Evolutionary conservation across 1,284 basidiomycete species (phyloP), one percentile per base, ranked within the genome.

Genomic region (Ceratobasidium sp.): DNA sequence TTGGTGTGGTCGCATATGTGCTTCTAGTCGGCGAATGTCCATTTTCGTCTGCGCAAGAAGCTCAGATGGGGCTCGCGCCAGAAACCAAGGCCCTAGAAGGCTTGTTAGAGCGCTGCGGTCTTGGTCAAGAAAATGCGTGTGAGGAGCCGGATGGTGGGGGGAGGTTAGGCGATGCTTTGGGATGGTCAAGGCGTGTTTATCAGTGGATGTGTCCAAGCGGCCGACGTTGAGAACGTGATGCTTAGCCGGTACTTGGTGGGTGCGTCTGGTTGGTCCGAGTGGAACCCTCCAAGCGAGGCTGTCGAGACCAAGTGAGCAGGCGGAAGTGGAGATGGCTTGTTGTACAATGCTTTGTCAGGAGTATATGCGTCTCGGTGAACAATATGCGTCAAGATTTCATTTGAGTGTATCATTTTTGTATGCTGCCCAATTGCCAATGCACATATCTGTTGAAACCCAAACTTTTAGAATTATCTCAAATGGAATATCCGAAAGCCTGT

Each of bases 1-100:
- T 97, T 72, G 97, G 97, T n/a, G 96, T 98, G 12, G 94, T 99
- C 18, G 94, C 91, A 12, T 99, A 96, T 80, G 97, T 99, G 70
- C 87, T 99, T 72, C 86, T 99, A 16, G 92, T 96, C 28, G 97
- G 97, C 23, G 95, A 98, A 83, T 97, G 94, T 77, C 96, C 96
- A 0, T 97, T 97, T 83, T 89, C 91, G 80, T 93, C 91, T 3
- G 90, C 92, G 1, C 89, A 88, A 50, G 93, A 95, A 80, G 92
- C 93, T 0, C 91, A 93, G 77, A 88, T 89, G 64, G 93, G 92
- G 0, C 83, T 94, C 21, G 75, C 59, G 88, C 85, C 76, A 87
- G 91, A 18, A 85, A 89, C 50, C 39, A 77, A 78, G 18, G 77
- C 78, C 9, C 60, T 70, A 23, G 90, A 92, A 43, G 86, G 88